Base-by-base conservation (phyloP, 1,284 basidiomycete genomes). In the Volvariella surrecta region DNA sequence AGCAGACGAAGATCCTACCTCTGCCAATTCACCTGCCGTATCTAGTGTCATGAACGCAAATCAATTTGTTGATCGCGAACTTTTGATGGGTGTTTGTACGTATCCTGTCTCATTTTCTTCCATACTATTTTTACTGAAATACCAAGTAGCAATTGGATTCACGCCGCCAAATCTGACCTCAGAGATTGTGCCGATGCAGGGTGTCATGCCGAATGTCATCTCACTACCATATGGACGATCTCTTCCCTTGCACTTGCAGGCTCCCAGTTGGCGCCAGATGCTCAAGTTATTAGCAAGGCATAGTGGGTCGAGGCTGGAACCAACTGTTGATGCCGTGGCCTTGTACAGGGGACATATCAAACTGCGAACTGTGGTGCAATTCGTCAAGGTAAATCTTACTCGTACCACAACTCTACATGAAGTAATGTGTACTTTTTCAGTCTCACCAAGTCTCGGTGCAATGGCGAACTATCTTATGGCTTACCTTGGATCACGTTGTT, bases 391-490 rank as follows among this genome's bases (percentile, higher is more conserved):
- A 16, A 21, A 17, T 37, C 3, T 35, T 21, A 8, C n/a, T n/a
- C n/a, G n/a, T n/a, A n/a, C n/a, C n/a, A n/a, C n/a, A n/a, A n/a
- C n/a, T n/a, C n/a, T n/a, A n/a, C n/a, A n/a, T n/a, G n/a, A n/a
- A n/a, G 35, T 18, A 13, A 11, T 9, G 9, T 10, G 21, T 30
- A 19, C 17, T 44, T 38, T 30, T 22, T n/a, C 46, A 84, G 82
- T 67, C 77, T 18, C 75, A 80, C 54, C 73, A 71, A 38, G 55
- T 67, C 21, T 71, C 77, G 0, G 54, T 62, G 3, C 73, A 78
- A 21, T 89, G 86, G 86, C 71, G 80, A 42, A 79, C 79, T 7
- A 64, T 87, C 16, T 55, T 88, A 7, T 88, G 84, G 68, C 74
- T 89, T 52, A 80, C 82, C 0, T 74, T 85, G 39, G 86, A 89